Conservation (phyloP, 2,329 filamentous ascomycete genomes). For the Cladosporium colombiae region DNA sequence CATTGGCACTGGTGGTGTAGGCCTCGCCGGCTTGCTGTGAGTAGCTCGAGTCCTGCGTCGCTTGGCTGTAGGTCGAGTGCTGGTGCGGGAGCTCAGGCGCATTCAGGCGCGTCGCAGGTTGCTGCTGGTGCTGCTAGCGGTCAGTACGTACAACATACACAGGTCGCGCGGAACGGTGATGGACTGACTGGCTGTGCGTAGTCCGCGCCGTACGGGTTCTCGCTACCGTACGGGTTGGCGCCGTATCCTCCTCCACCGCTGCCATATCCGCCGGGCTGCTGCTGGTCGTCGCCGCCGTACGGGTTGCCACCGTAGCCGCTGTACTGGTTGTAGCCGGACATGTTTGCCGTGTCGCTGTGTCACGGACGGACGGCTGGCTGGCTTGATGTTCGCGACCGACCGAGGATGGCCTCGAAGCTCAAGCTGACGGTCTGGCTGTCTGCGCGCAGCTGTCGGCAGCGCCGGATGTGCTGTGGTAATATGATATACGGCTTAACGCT, state of each 20-base stretch:
- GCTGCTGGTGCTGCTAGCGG: constrained; percentile 6
- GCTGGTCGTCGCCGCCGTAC: constrained; percentile 62
- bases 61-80: constrained; percentile 36
- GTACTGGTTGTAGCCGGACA: constrained; percentile 61
- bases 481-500: not conserved
- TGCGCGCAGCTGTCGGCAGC: constrained; percentile 5
- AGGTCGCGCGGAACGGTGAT: constrained; percentile 9
- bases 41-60: constrained; percentile 20
- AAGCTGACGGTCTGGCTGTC: not conserved
- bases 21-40: constrained; percentile 24
- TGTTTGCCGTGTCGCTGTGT: constrained; percentile 35
- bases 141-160: constrained; percentile 16
- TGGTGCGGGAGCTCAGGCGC: constrained; percentile 39
- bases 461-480: constrained; percentile 1
- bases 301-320: constrained; percentile 61
- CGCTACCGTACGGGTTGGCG: constrained; percentile 37
- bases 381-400: not conserved
- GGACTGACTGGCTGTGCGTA: constrained; percentile 26
- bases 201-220: constrained; percentile 43
- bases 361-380: not conserved
- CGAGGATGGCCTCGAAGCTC: constrained; percentile 15
- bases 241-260: constrained; percentile 29
- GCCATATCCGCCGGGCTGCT: constrained; percentile 4
- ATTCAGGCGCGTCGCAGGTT: constrained; percentile 22
- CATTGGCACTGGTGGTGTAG: constrained; percentile 40